Conservation (phyloP, 1,284 basidiomycete genomes). For the Ganoderma resinaceum region DNA sequence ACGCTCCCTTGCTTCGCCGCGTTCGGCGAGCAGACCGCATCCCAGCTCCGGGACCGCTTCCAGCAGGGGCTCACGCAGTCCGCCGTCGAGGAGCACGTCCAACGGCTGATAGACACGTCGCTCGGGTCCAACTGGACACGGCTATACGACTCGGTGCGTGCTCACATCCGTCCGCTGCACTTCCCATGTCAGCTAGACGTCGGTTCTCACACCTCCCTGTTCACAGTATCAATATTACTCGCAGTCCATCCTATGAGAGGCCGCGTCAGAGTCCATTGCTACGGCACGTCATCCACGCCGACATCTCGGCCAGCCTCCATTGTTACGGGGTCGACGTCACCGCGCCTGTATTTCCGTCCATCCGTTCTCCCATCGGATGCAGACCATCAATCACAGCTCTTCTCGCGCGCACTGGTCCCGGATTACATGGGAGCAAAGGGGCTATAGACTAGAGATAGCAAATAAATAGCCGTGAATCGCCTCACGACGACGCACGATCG, state of each 20-base stretch:
- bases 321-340: background rate
- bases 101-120: slow-evolving; percentile 86
- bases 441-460: slow-evolving; percentile 1
- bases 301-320: background rate
- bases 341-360: background rate
- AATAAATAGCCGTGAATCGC: slow-evolving; percentile 20
- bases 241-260: slow-evolving; percentile 73
- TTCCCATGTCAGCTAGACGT: background rate
- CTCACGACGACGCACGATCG: slow-evolving; percentile 12
- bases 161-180: background rate
- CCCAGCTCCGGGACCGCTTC: slow-evolving; percentile 91
- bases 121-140: slow-evolving; percentile 93
- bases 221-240: slow-evolving; percentile 83
- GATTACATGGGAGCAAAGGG: background rate
- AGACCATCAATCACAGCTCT: background rate
- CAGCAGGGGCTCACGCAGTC: slow-evolving; percentile 90
- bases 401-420: background rate
- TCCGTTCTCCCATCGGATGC: background rate
- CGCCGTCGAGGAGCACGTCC: slow-evolving; percentile 89
- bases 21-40: slow-evolving; percentile 90
- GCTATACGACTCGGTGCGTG: slow-evolving; percentile 86
- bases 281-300: slow-evolving; percentile 7
- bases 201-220: slow-evolving; percentile 10
- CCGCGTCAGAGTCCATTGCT: background rate
- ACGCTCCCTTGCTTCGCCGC: slow-evolving; percentile 92